Base-by-base conservation (phyloP, 2,329 filamentous ascomycete species). In the Coniochaeta sp. region DNA sequence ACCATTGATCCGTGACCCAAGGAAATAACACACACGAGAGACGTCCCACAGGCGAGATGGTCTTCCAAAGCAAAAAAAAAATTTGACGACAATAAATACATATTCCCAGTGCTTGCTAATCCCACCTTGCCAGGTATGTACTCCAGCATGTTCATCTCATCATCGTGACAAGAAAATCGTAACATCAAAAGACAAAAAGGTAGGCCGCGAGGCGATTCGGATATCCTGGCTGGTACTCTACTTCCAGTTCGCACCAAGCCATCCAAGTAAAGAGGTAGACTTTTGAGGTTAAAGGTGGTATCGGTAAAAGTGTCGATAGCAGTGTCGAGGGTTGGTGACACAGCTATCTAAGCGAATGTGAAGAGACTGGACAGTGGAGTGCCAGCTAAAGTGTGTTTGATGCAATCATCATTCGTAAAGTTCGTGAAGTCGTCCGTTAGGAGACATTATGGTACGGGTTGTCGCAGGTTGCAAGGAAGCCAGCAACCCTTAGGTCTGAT, bases 131-230 rank as follows among this genome's bases (percentile, higher is more conserved):
- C 45, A 10, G 18, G 6, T 47, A 49, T 49, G 47, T 49, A 35
- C 47, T 35, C 47, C 47, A 27, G 26, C 47, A 35, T 49, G n/a
- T 46, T 18, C 45, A 31, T 48, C 45, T 52, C 49, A 50, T 55
- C 49, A 51, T 47, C 38, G 31, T 49, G 22, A 49, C 30, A 49
- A 35, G 31, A 27, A 49, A 49, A 49, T 26, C 12, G 10, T 42
- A 14, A 42, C 18, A 22, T 40, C 14, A 12, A 26, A 14, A 32
- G 9, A 8, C 9, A 14, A 9, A 16, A 30, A 30, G 24, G 24
- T 47, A 32, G 14, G 45, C 45, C 45, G 45, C 18, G 45, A 31
- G 45, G 45, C 45, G 20, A 47, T 22, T 47, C 45, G 45, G 45
- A 10, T 47, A 18, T 47, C 10, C 26, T 9, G 27, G 27, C 14